Evolutionary conservation across 371 early-diverging fungal genomes (phyloP), one percentile per base, ranked within the genome.

Genomic region (Funneliformis caledonium): DNA sequence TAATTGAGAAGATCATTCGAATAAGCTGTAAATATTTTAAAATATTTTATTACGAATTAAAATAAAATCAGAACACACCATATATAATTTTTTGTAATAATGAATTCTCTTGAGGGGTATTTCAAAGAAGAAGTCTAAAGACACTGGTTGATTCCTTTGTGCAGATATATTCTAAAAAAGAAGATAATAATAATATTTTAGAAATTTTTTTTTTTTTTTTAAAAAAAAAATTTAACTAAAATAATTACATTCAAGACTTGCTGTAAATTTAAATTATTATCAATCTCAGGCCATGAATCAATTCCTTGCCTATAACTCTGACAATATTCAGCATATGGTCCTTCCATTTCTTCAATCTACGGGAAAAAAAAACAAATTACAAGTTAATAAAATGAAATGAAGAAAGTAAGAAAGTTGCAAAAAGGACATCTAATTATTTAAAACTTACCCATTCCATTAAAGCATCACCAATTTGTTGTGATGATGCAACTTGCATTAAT

Each of bases 261-360:
- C 72, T 80, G 80, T 5, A 80, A 52, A 47, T 0, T 19, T 16
- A 56, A 37, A 80, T 80, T 70, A 14, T 72, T 72, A 61, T 72
- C 73, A 72, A 89, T 85, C 68, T 87, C 88, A 12, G 78, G 59
- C 26, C 88, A 86, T 60, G 83, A 65, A 75, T 87, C 84, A 42
- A 89, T 62, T 43, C 87, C 83, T 52, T 72, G 80, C n/a, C 84
- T 85, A 65, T 80, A 88, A 22, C 83, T 80, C 65, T 86, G 81
- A 65, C 81, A 85, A 84, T 85, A 89, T 31, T 84, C 85, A 7
- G 88, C 82, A 80, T 89, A 89, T 31, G 89, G 86, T 0, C 80
- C 81, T 83, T 89, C 88, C 83, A 89, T 84, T 80, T 87, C 87
- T 76, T 88, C 80, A 7, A 88, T 80, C 88, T 89, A 81, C 33